Evolutionary conservation across 768 basidiomycete species (phyloP).

Genomic region (Macrolepiota dolichaula): DNA sequence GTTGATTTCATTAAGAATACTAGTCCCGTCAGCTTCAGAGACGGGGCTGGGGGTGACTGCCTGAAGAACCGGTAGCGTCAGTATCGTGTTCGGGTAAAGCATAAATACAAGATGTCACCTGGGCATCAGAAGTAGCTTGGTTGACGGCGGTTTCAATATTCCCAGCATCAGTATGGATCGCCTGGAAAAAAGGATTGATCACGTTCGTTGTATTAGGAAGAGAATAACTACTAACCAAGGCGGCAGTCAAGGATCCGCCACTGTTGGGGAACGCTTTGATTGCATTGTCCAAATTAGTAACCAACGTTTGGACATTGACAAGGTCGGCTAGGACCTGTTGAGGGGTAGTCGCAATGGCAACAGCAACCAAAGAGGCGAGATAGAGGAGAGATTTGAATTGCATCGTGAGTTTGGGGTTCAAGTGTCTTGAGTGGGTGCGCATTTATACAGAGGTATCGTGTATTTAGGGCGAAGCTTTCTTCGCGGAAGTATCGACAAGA

Average conservation of each 20-base stretch:
- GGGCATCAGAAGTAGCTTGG: conserved; percentile 24
- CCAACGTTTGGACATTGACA: conserved; percentile 20
- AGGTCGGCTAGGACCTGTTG: conserved; percentile 29
- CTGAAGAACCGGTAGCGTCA: not conserved
- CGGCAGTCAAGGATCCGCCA: conserved; percentile 20
- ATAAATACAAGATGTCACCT: conserved; percentile 12
- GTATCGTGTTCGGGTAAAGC: not conserved
- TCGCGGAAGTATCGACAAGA: not conserved
- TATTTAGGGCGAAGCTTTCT: not conserved
- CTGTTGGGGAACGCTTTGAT: conserved; percentile 27
- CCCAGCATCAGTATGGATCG: conserved; percentile 22
- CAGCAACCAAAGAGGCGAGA: conserved; percentile 22
- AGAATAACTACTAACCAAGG: conserved; percentile 20
- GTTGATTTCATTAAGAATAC: conserved; percentile 19
- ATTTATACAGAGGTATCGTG: not conserved
- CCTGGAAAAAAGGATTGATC: conserved; percentile 9
- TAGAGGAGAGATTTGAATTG: conserved; percentile 25
- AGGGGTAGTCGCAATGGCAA: conserved; percentile 22
- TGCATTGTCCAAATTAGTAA: conserved; percentile 24
- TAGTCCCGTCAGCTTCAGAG: conserved; percentile 20
- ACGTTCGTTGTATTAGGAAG: not conserved
- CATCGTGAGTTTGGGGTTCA: conserved; percentile 15
- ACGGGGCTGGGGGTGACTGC: conserved; percentile 16
- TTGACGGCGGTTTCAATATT: conserved; percentile 20
- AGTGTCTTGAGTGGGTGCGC: not conserved